phyloP scores from a whole-genome alignment of 768 basidiomycete genomes.

The Termitomyces sp. region DNA sequence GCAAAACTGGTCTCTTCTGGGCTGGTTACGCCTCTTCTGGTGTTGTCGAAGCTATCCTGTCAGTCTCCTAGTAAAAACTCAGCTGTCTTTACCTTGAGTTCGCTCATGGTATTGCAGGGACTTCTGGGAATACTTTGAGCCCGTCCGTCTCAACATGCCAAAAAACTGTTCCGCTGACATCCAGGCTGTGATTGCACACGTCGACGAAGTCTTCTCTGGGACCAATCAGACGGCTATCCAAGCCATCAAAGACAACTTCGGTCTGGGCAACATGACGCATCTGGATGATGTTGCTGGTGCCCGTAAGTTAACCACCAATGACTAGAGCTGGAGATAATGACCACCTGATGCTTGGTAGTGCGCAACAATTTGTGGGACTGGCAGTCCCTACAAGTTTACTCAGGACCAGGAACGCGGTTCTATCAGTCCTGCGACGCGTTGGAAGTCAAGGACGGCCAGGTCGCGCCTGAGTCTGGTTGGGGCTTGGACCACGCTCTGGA shows the following conservation, averaged over 20 bases:
- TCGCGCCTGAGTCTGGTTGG: constrained; percentile 53
- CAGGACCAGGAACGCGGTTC: constrained; percentile 45
- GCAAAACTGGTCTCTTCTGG: constrained; percentile 58
- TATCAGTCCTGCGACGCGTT: constrained; percentile 65
- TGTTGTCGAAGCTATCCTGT: constrained; percentile 62
- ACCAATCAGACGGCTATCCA: constrained; percentile 47
- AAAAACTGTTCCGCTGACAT: constrained; percentile 73
- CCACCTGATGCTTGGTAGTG: constrained; percentile 33
- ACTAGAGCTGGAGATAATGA: background rate
- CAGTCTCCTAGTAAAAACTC: constrained; percentile 16
- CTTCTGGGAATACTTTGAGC: constrained; percentile 74
- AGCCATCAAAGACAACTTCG: constrained; percentile 55
- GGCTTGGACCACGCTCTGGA: constrained; percentile 60
- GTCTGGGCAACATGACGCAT: constrained; percentile 54
- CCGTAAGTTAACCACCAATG: constrained; percentile 29
- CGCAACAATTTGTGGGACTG: constrained; percentile 64
- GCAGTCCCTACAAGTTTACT: constrained; percentile 58
- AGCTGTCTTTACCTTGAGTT: background rate
- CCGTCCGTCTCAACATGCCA: constrained; percentile 66
- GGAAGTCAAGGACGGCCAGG: constrained; percentile 56
- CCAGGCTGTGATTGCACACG: constrained; percentile 56
- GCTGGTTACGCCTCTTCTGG: constrained; percentile 66
- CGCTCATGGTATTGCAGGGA: constrained; percentile 26
- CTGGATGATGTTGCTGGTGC: constrained; percentile 67
- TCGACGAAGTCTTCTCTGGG: constrained; percentile 55